Conservation (phyloP, 2,329 filamentous ascomycete species). For the Drechslerella coelobrocha region DNA sequence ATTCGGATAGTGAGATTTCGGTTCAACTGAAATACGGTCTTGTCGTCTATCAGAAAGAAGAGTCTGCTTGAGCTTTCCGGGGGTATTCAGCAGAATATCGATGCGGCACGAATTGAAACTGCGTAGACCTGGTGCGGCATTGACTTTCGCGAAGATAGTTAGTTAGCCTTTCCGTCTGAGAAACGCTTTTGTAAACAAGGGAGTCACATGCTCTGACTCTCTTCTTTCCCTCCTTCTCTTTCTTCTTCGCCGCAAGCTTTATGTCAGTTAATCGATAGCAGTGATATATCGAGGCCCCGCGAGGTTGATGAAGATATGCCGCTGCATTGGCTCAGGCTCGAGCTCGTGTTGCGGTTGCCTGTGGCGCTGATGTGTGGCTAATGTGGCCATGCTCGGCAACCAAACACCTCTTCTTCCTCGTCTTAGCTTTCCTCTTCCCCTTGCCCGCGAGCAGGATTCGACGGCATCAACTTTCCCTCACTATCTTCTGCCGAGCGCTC, state of each 20-base stretch:
- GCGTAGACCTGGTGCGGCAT: no score
- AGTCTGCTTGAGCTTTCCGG: no score
- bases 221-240: constrained; percentile 1
- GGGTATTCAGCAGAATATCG: no score
- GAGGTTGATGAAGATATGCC: constrained; percentile 8
- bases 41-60: neutral
- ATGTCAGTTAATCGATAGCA: neutral
- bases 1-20: neutral
- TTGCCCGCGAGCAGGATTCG: neutral
- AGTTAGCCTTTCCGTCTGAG: no score
- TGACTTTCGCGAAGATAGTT: no score
- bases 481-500: constrained; percentile 3
- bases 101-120: no score
- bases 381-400: constrained; percentile 35
- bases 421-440: constrained; percentile 24
- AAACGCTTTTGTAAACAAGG: no score
- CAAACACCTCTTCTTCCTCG: constrained; percentile 27
- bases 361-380: constrained; percentile 2
- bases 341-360: neutral
- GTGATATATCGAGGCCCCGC: constrained; percentile 7
- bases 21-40: neutral
- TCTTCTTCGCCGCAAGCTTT: neutral
- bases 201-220: no score
- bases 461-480: constrained; percentile 2
- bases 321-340: no score